phyloP scores from a whole-genome alignment of 768 basidiomycete genomes.

The Neoboletus subvelutipes region DNA sequence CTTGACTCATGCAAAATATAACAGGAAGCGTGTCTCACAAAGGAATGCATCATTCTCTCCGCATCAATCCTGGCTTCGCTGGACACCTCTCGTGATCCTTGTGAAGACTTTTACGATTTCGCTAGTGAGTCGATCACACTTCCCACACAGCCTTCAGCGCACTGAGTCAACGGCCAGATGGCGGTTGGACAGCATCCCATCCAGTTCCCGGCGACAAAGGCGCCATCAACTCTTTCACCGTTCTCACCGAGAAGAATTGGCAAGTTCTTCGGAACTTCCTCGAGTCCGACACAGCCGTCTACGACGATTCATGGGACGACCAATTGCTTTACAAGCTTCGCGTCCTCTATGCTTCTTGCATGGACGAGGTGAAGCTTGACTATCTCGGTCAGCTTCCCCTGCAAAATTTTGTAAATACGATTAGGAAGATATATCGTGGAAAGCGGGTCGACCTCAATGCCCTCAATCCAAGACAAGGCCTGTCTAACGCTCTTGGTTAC shows the following conservation, averaged over 20 bases:
- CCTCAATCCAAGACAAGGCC: slow-evolving; percentile 44
- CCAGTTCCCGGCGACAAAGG: slow-evolving; percentile 87
- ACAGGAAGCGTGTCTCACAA: slow-evolving; percentile 68
- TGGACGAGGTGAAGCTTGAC: slow-evolving; percentile 76
- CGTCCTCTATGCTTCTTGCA: slow-evolving; percentile 76
- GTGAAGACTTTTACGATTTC: slow-evolving; percentile 93
- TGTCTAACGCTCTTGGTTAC: slow-evolving; percentile 83
- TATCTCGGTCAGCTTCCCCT: slow-evolving; percentile 72
- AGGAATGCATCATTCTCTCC: slow-evolving; percentile 80
- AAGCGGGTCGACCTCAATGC: slow-evolving; percentile 41
- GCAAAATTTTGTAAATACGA: slow-evolving; percentile 57
- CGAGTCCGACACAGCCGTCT: slow-evolving; percentile 41
- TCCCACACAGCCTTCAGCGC: neutral
- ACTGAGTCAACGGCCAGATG: slow-evolving; percentile 47
- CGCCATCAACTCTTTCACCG: slow-evolving; percentile 67
- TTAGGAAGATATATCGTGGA: slow-evolving; percentile 60
- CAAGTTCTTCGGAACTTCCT: slow-evolving; percentile 74
- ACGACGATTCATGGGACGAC: slow-evolving; percentile 48
- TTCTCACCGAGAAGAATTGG: slow-evolving; percentile 72
- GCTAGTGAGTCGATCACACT: slow-evolving; percentile 61
- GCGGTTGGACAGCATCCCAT: slow-evolving; percentile 83
- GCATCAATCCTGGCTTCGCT: slow-evolving; percentile 78
- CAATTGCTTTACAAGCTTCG: slow-evolving; percentile 63
- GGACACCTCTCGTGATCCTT: slow-evolving; percentile 84
- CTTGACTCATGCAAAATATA: slow-evolving; percentile 9